Percentiles rank a stretch among this genome's conserved stretches.
These are phyloP conservation scores for Alternaria burnsii DNA, from an alignment of 2,329 filamentous ascomycete species.

Conservation along the genomic window DNA sequence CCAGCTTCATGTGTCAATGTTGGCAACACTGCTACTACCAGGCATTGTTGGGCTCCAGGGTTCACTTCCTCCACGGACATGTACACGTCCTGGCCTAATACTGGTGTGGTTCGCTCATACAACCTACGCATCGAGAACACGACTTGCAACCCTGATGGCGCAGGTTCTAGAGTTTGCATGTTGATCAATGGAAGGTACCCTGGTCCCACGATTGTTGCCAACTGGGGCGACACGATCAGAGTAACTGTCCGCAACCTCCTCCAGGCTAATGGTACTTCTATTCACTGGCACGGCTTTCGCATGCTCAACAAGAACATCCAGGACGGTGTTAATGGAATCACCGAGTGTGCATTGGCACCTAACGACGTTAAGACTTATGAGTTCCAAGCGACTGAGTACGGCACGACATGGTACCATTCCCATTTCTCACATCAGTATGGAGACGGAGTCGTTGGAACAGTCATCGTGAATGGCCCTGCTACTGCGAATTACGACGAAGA, in stretches of 20 bases:
- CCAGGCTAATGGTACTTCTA: conserved; percentile 66
- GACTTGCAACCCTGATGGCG: conserved; percentile 54
- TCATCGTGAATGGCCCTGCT: conserved; percentile 41
- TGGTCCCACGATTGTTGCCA: conserved; percentile 67
- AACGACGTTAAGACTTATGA: conserved; percentile 50
- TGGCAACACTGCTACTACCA: conserved; percentile 47
- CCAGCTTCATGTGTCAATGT: conserved; percentile 28
- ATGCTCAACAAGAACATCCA: conserved; percentile 63
- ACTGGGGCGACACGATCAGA: conserved; percentile 47
- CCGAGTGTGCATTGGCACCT: conserved; percentile 59
- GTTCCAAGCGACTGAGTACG: conserved; percentile 43
- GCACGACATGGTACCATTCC: conserved; percentile 52
- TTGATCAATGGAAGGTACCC: conserved; percentile 63
- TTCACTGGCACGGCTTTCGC: conserved; percentile 70
- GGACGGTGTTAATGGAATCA: conserved; percentile 62
- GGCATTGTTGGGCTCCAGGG: conserved; percentile 53
- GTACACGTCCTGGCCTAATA: conserved; percentile 52
- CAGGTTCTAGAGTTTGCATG: conserved; percentile 47
- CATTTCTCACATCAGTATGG: conserved; percentile 56
- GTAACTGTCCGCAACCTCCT: conserved; percentile 63
- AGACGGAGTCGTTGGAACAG: conserved; percentile 51
- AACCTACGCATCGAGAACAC: conserved; percentile 52
- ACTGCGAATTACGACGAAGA: conserved; percentile 44
- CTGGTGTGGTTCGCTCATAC: conserved; percentile 46
- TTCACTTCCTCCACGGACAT: conserved; percentile 53